These are phyloP conservation scores for Tanozyma kutaoensis DNA, from an alignment of 805 yeast genomes.

Conservation along the genomic window DNA sequence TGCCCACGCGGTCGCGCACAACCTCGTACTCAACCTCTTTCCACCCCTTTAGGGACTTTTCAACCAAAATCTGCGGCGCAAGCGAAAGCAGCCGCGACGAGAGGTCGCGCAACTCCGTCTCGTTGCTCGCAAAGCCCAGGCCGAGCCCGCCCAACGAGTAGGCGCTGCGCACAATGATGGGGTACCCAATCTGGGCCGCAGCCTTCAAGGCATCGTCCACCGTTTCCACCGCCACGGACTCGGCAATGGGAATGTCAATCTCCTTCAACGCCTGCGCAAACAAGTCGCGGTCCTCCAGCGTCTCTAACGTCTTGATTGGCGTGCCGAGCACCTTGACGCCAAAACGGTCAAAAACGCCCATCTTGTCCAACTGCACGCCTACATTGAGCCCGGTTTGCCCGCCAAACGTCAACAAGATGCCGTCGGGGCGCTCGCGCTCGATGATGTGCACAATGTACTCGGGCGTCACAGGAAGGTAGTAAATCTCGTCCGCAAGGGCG, in stretches of 20 bases:
- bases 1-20: conserved; percentile 89
- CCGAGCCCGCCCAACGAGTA: conserved; percentile 96
- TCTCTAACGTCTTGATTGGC: conserved; percentile 89
- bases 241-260: conserved; percentile 92
- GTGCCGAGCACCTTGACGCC: conserved; percentile 95
- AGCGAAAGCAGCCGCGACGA: conserved; percentile 81
- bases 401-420: conserved; percentile 90
- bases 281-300: conserved; percentile 95
- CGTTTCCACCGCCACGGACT: conserved; percentile 87
- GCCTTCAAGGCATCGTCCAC: conserved; percentile 91
- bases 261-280: conserved; percentile 93
- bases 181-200: conserved; percentile 80
- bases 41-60: conserved; percentile 97
- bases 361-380: conserved; percentile 87
- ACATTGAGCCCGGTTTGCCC: conserved; percentile 97
- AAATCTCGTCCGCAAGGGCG: conserved; percentile 88
- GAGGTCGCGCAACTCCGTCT: conserved; percentile 70
- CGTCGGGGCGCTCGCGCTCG: conserved; percentile 94
- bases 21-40: conserved; percentile 98
- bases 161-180: conserved; percentile 95
- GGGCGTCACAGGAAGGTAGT: conserved; percentile 92
- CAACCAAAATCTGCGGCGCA: conserved; percentile 92
- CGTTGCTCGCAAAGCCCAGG: conserved; percentile 87
- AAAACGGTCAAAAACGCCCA: conserved; percentile 86
- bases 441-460: conserved; percentile 92